Conservation (phyloP, 257 asterid species). For the Nicotiana paniculata region DNA sequence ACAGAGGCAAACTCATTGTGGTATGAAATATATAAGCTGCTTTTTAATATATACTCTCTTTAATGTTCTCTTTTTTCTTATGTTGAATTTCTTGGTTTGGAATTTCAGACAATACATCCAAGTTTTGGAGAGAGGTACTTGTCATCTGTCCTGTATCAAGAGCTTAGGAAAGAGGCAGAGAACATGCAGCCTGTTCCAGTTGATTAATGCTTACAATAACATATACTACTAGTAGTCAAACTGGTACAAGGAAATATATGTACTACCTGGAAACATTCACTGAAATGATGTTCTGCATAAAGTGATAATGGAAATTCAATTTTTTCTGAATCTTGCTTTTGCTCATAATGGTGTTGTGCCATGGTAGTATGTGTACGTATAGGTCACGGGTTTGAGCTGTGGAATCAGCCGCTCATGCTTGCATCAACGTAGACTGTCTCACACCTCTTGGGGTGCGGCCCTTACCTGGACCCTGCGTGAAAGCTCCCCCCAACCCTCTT, state of each 20-base stretch:
- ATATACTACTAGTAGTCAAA: background rate
- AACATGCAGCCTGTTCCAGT: constrained; percentile 90
- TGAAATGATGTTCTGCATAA: background rate
- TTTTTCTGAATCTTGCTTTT: background rate
- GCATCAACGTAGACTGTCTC: too few relatives aligned
- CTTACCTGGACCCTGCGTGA: too few relatives aligned
- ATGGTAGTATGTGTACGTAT: background rate
- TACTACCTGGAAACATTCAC: background rate
- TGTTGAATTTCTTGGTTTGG: background rate
- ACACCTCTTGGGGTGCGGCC: too few relatives aligned
- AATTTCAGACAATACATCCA: constrained; percentile 72
- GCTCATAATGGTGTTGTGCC: background rate
- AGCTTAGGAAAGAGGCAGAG: constrained; percentile 80
- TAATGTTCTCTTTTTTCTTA: background rate
- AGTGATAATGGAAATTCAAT: background rate
- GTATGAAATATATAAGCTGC: constrained; percentile 26
- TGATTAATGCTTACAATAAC: constrained; percentile 31
- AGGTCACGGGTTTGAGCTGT: too few relatives aligned
- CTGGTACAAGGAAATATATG: background rate
- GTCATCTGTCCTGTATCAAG: constrained; percentile 79
- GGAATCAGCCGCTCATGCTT: too few relatives aligned
- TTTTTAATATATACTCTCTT: background rate
- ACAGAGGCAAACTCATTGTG: constrained; percentile 94
- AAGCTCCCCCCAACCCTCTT: too few relatives aligned
- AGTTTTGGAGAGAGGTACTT: constrained; percentile 94